A percentile compares a stretch with the other conserved stretches of the same genome.
phyloP scores from a whole-genome alignment of 169 alveolate species.

The Theileria orientalis region DNA sequence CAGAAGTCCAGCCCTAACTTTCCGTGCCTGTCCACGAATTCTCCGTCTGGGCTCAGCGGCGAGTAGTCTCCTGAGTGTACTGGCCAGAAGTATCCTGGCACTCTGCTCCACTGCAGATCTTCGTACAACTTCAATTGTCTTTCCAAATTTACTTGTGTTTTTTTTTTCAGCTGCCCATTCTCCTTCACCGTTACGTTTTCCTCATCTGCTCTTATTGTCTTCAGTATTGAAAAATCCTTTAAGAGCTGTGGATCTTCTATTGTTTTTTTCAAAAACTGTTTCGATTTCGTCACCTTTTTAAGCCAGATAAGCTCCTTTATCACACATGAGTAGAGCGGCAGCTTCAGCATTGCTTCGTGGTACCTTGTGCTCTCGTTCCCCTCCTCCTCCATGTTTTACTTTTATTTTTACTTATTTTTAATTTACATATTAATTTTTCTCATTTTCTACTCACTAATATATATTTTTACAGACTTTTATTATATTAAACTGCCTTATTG shows the following conservation, averaged over 20 bases:
- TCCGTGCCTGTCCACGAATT: constrained; percentile 48
- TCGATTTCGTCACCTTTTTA: constrained; percentile 2
- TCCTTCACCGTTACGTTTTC: neutral
- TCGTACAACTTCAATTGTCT: constrained; percentile 17
- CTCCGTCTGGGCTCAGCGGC: constrained; percentile 68
- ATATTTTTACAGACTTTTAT: neutral
- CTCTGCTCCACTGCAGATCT: constrained; percentile 34
- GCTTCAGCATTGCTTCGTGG: neutral
- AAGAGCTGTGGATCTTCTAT: constrained; percentile 3
- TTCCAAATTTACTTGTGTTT: neutral
- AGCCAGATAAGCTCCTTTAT: constrained; percentile 17
- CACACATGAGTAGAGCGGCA: constrained; percentile 9
- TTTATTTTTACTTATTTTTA: neutral
- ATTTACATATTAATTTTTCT: neutral
- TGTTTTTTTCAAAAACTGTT: neutral
- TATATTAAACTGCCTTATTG: neutral
- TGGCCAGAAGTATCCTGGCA: constrained; percentile 10
- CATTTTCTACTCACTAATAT: neutral
- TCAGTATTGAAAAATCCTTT: neutral
- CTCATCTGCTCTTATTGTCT: constrained; percentile 1
- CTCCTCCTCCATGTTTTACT: neutral
- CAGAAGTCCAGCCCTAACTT: constrained; percentile 63
- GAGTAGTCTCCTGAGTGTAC: constrained; percentile 51
- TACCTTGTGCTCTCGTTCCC: neutral
- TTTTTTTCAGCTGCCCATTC: neutral